These are phyloP conservation scores for Corrigiola litoralis DNA, from an alignment of 179 eudicot genomes.

Conservation along the genomic window DNA sequence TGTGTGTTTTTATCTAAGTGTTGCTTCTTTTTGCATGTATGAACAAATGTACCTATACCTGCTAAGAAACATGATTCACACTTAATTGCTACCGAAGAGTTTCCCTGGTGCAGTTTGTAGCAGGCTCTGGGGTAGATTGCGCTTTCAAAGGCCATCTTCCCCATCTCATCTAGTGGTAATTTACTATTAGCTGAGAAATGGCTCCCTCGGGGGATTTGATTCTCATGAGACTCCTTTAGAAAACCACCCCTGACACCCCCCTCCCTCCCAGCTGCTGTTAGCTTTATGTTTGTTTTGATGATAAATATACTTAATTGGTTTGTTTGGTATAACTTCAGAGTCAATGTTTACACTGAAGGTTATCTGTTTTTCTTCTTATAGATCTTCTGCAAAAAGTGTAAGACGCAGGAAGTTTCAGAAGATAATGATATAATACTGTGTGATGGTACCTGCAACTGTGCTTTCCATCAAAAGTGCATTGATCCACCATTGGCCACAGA, in stretches of 20 bases:
- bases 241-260: too few relatives aligned
- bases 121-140: too few relatives aligned
- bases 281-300: not conserved
- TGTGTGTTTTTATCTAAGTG: slow-evolving; percentile 4
- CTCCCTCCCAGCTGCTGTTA: too few relatives aligned
- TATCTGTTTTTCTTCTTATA: slow-evolving; percentile 27
- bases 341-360: not conserved
- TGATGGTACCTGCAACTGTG: slow-evolving; percentile 95
- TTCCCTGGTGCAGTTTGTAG: too few relatives aligned
- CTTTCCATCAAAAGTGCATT: slow-evolving; percentile 90
- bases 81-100: too few relatives aligned
- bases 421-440: slow-evolving; percentile 95
- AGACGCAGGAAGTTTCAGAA: slow-evolving; percentile 68
- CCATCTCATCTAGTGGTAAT: too few relatives aligned
- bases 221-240: too few relatives aligned
- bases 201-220: too few relatives aligned
- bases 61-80: not conserved
- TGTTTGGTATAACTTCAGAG: not conserved
- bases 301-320: not conserved
- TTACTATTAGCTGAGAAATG: too few relatives aligned
- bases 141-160: too few relatives aligned
- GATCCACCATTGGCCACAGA: slow-evolving; percentile 89
- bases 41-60: not conserved
- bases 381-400: slow-evolving; percentile 91
- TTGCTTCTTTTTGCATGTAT: not conserved